Base-by-base conservation (phyloP, 78 protist species). In the Dictyostelium brefeldianum region DNA sequence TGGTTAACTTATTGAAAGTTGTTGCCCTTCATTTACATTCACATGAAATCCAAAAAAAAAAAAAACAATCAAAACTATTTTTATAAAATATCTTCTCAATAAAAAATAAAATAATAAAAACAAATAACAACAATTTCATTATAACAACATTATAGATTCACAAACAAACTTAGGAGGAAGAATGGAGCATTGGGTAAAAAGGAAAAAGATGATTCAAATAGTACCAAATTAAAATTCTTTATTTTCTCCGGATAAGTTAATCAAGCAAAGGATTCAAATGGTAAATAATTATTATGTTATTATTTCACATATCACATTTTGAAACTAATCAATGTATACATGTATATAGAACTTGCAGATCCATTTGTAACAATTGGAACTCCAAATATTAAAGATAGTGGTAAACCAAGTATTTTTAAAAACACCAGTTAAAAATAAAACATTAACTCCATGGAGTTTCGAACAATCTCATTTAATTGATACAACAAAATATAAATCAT, bases 341-440 rank as follows among this genome's bases (percentile, higher is more conserved):
- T n/a, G n/a, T n/a, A n/a, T n/a, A n/a, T n/a, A n/a, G n/a, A n/a
- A 29, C 15, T 54, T 2, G 47, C 51, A 9, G 75, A 67, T 3
- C 69, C 69, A 15, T 59, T 3, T 59, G 69, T 59, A 59, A 59
- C 27, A 59, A 59, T 59, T 31, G 75, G 75, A 15, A 54, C 62
- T 14, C 62, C 62, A 54, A 12, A 1, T 17, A 36, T 36, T 36
- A 36, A 36, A 36, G 43, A 36, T 59, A 41, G 18, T n/a, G 27
- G 69, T 8, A 31, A 25, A 36, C 1, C 18, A 31, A 15, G 27
- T 43, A 47, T 29, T 67, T 5, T 15, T 67, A 29, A 31, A 67
- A 15, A 67, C 75, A 67, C 0, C 41, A 29, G 75, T 67, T 29
- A 9, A 31, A 9, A 31, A 67, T n/a, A 31, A 67, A 31, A 67